Evolutionary conservation across 2,329 filamentous ascomycete species (phyloP).

Genomic region (Huntiella decipiens): DNA sequence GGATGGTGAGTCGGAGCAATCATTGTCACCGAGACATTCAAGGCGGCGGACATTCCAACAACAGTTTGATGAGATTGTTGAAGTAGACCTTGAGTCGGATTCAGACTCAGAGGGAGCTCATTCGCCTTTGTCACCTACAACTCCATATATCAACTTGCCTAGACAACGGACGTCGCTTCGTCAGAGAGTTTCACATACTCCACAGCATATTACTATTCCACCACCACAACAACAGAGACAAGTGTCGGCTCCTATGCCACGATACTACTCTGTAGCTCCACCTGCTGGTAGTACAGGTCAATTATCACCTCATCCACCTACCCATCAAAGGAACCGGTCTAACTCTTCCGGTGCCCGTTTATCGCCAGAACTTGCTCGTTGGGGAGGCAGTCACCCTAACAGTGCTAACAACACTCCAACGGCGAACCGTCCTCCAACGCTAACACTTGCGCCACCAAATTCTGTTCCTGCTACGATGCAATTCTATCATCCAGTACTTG

Average conservation of each 20-base stretch:
- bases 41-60: too few relatives aligned
- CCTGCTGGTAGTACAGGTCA: slow-evolving; percentile 11
- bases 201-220: slow-evolving; percentile 35
- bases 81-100: neutral
- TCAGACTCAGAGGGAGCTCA: neutral
- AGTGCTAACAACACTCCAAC: too few relatives aligned
- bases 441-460: too few relatives aligned
- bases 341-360: slow-evolving; percentile 17
- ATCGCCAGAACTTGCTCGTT: slow-evolving; percentile 13
- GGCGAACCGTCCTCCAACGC: too few relatives aligned
- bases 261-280: slow-evolving; percentile 1
- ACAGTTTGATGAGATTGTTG: too few relatives aligned
- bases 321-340: slow-evolving; percentile 21
- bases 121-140: neutral
- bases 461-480: slow-evolving; percentile 19
- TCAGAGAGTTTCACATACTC: slow-evolving; percentile 33
- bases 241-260: slow-evolving; percentile 17
- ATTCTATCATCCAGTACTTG: slow-evolving; percentile 41
- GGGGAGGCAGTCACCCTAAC: slow-evolving; percentile 9
- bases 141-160: slow-evolving; percentile 14
- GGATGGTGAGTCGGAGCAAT: too few relatives aligned
- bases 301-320: slow-evolving; percentile 29
- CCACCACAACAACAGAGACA: slow-evolving; percentile 15
- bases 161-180: slow-evolving; percentile 28
- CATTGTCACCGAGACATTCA: too few relatives aligned